Evolutionary conservation across 768 basidiomycete species (phyloP).

Genomic region (Phlegmacium glaucopus): DNA sequence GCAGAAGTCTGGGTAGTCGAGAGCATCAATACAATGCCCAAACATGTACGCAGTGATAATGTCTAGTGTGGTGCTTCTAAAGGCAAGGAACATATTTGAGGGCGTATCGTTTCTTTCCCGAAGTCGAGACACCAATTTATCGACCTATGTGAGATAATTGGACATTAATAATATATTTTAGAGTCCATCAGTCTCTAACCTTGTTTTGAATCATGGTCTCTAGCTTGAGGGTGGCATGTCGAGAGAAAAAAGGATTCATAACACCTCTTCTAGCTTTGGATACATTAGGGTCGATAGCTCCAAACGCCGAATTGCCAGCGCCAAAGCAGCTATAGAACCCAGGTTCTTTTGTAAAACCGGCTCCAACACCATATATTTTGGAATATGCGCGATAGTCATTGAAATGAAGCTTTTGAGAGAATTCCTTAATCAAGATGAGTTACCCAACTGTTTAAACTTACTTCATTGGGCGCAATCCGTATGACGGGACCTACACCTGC

Average conservation of each 20-base stretch:
- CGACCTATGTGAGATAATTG: slow-evolving; percentile 22
- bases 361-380: slow-evolving; percentile 32
- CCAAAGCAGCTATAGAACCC: slow-evolving; percentile 36
- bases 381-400: slow-evolving; percentile 29
- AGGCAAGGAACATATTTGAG: slow-evolving; percentile 36
- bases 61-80: slow-evolving; percentile 39
- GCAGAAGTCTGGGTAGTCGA: slow-evolving; percentile 30
- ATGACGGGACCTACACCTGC: slow-evolving; percentile 30
- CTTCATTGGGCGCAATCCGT: slow-evolving; percentile 38
- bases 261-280: slow-evolving; percentile 29
- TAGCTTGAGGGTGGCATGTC: slow-evolving; percentile 32
- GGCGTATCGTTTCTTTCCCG: slow-evolving; percentile 15
- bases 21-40: slow-evolving; percentile 26
- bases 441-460: slow-evolving; percentile 8
- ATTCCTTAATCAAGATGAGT: neutral
- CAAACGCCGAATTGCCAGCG: slow-evolving; percentile 31
- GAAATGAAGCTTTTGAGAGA: slow-evolving; percentile 33
- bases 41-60: slow-evolving; percentile 42
- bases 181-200: slow-evolving; percentile 11
- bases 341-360: slow-evolving; percentile 36
- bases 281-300: slow-evolving; percentile 29
- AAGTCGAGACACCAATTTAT: slow-evolving; percentile 24
- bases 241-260: slow-evolving; percentile 35
- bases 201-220: slow-evolving; percentile 30
- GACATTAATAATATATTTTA: neutral